Evolutionary conservation across 1,284 basidiomycete genomes (phyloP).

Genomic region (Ustilago esculenta): DNA sequence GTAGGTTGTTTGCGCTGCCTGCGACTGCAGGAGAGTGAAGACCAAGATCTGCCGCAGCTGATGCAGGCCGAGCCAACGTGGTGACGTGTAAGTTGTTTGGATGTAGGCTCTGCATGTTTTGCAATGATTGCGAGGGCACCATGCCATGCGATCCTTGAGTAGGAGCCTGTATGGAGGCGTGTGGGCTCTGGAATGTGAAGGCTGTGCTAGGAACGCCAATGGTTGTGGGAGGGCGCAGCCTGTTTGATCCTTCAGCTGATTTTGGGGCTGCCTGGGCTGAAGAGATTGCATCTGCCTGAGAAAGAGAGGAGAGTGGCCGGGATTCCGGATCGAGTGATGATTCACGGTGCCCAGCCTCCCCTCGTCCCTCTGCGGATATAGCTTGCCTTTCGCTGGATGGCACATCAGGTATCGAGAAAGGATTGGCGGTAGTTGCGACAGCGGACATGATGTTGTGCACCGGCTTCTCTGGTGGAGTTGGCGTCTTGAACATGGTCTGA

Average conservation of each 20-base stretch:
- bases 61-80: conserved; percentile 32
- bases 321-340: not conserved
- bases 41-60: conserved; percentile 37
- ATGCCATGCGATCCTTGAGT: conserved; percentile 17
- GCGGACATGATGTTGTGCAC: conserved; percentile 26
- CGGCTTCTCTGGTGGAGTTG: conserved; percentile 43
- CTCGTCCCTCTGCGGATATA: not conserved
- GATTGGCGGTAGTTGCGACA: conserved; percentile 1
- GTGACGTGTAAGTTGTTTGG: conserved; percentile 20
- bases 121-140: conserved; percentile 35
- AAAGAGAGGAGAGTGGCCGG: no score
- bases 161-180: conserved; percentile 3
- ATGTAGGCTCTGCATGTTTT: conserved; percentile 37
- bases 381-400: not conserved
- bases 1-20: conserved; percentile 3
- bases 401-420: conserved; percentile 12
- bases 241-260: not conserved
- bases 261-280: not conserved
- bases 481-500: conserved; percentile 62
- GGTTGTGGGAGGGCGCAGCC: not conserved
- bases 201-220: conserved; percentile 23
- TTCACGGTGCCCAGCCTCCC: not conserved
- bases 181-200: conserved; percentile 31
- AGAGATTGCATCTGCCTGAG: not conserved
- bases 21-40: conserved; percentile 9